Evolutionary conservation across 176 grass and related monocot genomes (phyloP), one percentile per base, ranked within the genome.

Genomic region (Elaeis guineensis): DNA sequence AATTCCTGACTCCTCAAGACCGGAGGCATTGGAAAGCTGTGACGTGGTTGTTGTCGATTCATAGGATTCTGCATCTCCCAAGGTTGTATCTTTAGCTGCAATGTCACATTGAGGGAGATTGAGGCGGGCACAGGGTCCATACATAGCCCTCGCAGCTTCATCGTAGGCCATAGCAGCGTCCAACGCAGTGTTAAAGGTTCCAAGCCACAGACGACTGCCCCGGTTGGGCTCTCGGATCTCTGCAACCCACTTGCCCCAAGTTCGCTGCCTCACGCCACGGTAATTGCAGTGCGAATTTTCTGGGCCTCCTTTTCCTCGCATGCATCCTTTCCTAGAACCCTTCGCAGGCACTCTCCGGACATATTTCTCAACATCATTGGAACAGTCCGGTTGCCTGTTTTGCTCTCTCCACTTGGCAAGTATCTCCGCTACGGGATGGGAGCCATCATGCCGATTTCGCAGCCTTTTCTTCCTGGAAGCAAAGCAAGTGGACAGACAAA

Each of bases 111-210:
- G 70, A 0, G 79, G 76, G 53, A 87, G 75, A 48, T 93, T 88
- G 21, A 88, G 29, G 26, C 30, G 67, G 17, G 71, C 78, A 0
- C 0, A 2, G 51, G 72, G 32, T 26, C 77, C 83, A 21, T 67
- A 63, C 74, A 88, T 79, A 73, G 72, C 62, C 50, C 51, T 35
- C 11, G 75, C 81, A 2, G 81, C 81, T 48, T 59, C 76, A 25
- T 95, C 89, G 52, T 88, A 82, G 7, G 89, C 84, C 20, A 82
- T 21, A 62, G 89, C 84, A 0, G 84, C 89, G 16, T 88, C 73
- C 16, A 66, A 14, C 18, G 84, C 55, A 23, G 51, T 85, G 59
- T 62, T 0, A 51, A 88, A 94, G 54, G 89, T 82, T 39, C 89
- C 84, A 51, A 94, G 25, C 89, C 84, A 94, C 35, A 74, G 84